Percentiles rank a stretch among this genome's conserved stretches.
Conservation (phyloP, 768 basidiomycete genomes). For the Xanthoconium stramineum region DNA sequence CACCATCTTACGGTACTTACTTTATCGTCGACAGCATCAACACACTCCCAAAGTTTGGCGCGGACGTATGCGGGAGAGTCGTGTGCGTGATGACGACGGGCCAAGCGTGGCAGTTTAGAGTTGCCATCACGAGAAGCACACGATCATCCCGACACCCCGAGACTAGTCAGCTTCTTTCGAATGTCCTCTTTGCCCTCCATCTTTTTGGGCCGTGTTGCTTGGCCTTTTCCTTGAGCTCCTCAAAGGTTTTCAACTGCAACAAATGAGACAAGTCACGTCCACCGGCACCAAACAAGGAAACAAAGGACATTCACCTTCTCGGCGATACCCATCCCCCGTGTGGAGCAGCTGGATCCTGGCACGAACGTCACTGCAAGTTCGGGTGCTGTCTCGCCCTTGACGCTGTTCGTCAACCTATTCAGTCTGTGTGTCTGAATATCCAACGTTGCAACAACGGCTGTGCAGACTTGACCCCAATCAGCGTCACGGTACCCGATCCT, state of each 20-base stretch:
- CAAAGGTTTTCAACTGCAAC: slow-evolving; percentile 91
- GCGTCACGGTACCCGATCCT: slow-evolving; percentile 30
- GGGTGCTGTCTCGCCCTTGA: slow-evolving; percentile 4
- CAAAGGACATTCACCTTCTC: slow-evolving; percentile 64
- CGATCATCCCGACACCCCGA: slow-evolving; percentile 25
- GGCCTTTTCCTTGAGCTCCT: slow-evolving; percentile 92
- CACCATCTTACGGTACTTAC: slow-evolving; percentile 64
- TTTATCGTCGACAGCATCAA: slow-evolving; percentile 91
- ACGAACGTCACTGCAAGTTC: slow-evolving; percentile 27
- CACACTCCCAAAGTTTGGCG: slow-evolving; percentile 85
- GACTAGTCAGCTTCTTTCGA: slow-evolving; percentile 64
- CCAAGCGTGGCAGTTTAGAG: slow-evolving; percentile 94
- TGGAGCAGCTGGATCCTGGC: slow-evolving; percentile 76
- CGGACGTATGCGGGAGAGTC: slow-evolving; percentile 95
- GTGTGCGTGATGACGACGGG: slow-evolving; percentile 98
- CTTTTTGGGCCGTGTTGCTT: slow-evolving; percentile 96
- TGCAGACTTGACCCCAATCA: slow-evolving; percentile 21
- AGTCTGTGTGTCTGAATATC: slow-evolving; percentile 35
- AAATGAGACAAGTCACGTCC: neutral
- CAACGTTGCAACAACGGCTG: slow-evolving; percentile 37
- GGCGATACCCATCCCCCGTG: too few species aligned
- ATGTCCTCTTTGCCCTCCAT: slow-evolving; percentile 90
- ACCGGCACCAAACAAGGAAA: neutral
- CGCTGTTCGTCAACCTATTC: slow-evolving; percentile 13
- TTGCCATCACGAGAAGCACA: neutral